phyloP scores from a whole-genome alignment of 257 asterid species.

The Fraxinus excelsior region DNA sequence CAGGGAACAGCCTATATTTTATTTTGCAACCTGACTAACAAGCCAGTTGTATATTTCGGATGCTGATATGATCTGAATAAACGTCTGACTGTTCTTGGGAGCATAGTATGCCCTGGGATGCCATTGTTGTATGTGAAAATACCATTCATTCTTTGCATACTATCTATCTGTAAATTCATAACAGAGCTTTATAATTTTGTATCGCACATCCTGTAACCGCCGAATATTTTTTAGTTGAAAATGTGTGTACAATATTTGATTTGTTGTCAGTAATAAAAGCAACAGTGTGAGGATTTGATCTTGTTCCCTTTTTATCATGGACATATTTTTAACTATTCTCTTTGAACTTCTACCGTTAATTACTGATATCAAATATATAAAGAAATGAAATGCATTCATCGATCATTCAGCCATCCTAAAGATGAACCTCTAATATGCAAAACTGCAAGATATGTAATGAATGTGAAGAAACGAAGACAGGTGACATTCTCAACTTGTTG shows the following conservation, averaged over 20 bases:
- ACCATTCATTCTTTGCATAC: conserved; percentile 15
- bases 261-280: not conserved
- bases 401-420: too few relatives aligned
- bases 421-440: too few relatives aligned
- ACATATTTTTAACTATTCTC: too few relatives aligned
- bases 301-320: not conserved
- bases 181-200: not conserved
- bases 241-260: conserved; percentile 15
- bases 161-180: not conserved
- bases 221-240: not conserved
- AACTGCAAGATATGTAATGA: too few relatives aligned
- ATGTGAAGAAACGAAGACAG: too few relatives aligned
- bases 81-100: conserved; percentile 1
- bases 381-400: too few relatives aligned
- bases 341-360: too few relatives aligned
- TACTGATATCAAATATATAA: too few relatives aligned
- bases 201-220: not conserved
- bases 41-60: not conserved
- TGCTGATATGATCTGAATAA: not conserved
- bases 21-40: not conserved
- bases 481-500: too few relatives aligned
- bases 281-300: conserved; percentile 4
- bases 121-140: conserved; percentile 15
- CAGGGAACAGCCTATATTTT: not conserved
- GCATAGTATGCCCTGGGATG: conserved; percentile 4